A percentile compares a stretch with the other conserved stretches of the same genome.
Conservation (phyloP, 2,329 filamentous ascomycete genomes). For the Lachnellula subtilissima region DNA sequence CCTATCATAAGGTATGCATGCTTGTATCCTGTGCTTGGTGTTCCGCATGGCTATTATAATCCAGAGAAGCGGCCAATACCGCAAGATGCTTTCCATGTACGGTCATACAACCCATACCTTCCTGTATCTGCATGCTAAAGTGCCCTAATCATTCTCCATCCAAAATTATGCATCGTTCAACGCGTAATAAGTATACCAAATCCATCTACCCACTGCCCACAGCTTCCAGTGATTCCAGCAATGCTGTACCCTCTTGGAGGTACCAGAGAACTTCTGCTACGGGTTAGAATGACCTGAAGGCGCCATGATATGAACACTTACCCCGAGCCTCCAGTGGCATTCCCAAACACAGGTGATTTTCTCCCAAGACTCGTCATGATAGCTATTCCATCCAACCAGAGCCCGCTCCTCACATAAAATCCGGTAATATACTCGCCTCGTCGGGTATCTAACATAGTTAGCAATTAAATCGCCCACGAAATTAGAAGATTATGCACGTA, state of each 20-base stretch:
- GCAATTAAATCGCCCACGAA: slow-evolving; percentile 2
- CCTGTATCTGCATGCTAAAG: background rate
- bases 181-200: slow-evolving; percentile 76
- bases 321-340: slow-evolving; percentile 72
- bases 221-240: slow-evolving; percentile 80
- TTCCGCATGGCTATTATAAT: too few relatives aligned
- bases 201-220: slow-evolving; percentile 75
- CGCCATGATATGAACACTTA: slow-evolving; percentile 46
- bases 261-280: slow-evolving; percentile 72
- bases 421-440: slow-evolving; percentile 83
- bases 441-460: slow-evolving; percentile 58
- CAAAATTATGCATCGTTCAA: slow-evolving; percentile 36
- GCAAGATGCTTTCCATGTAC: too few relatives aligned
- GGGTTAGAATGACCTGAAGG: slow-evolving; percentile 20
- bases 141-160: slow-evolving; percentile 1
- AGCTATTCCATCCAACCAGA: slow-evolving; percentile 84
- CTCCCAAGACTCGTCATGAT: slow-evolving; percentile 86
- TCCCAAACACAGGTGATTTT: slow-evolving; percentile 80
- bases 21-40: too few relatives aligned
- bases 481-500: slow-evolving; percentile 38
- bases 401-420: slow-evolving; percentile 74
- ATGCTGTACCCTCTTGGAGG: slow-evolving; percentile 85
- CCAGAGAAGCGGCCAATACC: too few relatives aligned
- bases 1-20: too few relatives aligned
- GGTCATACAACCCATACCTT: too few relatives aligned